Evolutionary conservation across 2,329 filamentous ascomycete species (phyloP), one percentile per base, ranked within the genome.

Genomic region (Cercospora sp.): DNA sequence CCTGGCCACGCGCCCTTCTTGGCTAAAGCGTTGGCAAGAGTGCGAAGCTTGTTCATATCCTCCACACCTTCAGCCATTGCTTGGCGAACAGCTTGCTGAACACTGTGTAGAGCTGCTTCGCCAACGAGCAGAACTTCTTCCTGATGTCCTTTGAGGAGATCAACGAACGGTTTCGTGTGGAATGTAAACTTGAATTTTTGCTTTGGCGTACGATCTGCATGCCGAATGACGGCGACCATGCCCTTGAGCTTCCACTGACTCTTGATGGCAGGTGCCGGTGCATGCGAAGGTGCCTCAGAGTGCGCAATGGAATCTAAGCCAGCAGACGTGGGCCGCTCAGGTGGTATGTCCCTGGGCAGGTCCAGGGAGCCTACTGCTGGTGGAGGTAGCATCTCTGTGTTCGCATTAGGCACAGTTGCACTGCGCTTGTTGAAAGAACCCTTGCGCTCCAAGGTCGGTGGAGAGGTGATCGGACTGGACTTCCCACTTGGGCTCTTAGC

Each of bases 131-230:
- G 85, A 1, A 99, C 95, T 78, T 99, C 95, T 79, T 98, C 94
- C 75, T 97, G 92, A 75, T 99, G 94, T 0, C 95, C 95, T 78
- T 94, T 97, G 51, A 99, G 87, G 3, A 99, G 85, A 71, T 97
- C 92, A 71, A 99, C 94, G 76, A 99, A 99, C 0, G 95, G 95
- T 70, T 94, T 92, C 0, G 93, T 97, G 77, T 99, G 95, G 75
- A 99, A 98, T 0, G 95, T 99, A 76, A 98, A 99, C 79, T 99
- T 99, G 85, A 97, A 97, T 79, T 99, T 99, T 76, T 99, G 95
- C 81, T 99, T 99, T 2, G 95, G 95, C 1, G 95, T 99, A 66
- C 95, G 90, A 81, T 99, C 95, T 2, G 96, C 96, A 80, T 99
- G 95, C 30, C 95, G 89, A 72, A 99, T 93, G 16, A 99, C 95